These are phyloP conservation scores for Globisporangium uncinulatum DNA, from an alignment of 352 stramenopile species.

Conservation along the genomic window DNA sequence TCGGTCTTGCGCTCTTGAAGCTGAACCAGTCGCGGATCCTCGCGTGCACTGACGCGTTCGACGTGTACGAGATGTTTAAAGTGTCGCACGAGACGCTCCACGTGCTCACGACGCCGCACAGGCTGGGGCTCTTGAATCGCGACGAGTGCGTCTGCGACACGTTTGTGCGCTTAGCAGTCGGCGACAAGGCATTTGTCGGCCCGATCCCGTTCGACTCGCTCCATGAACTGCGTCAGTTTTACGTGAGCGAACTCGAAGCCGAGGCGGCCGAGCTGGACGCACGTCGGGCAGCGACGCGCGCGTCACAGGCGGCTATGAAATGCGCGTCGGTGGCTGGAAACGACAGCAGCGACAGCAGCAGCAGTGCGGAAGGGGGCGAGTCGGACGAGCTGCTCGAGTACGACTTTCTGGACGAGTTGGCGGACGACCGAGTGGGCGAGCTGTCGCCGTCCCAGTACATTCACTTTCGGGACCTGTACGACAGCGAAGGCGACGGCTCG, in stretches of 20 bases:
- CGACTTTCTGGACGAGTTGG: conserved; percentile 77
- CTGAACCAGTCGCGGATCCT: conserved; percentile 64
- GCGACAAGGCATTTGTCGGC: conserved; percentile 75
- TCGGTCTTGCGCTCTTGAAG: conserved; percentile 83
- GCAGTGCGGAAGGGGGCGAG: conserved; percentile 8
- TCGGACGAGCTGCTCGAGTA: conserved; percentile 54
- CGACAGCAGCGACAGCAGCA: not conserved
- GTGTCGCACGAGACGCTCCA: conserved; percentile 57
- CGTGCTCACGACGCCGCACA: conserved; percentile 51
- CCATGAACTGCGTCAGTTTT: conserved; percentile 63
- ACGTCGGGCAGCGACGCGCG: conserved; percentile 13
- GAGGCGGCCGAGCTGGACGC: conserved; percentile 43
- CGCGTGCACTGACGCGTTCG: conserved; percentile 63
- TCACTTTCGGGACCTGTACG: conserved; percentile 56
- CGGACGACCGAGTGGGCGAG: conserved; percentile 31
- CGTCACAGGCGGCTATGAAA: not conserved
- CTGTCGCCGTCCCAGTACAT: conserved; percentile 46
- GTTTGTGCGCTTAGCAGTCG: conserved; percentile 60
- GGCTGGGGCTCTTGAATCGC: conserved; percentile 53
- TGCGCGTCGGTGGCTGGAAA: not conserved
- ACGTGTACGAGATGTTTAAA: conserved; percentile 84
- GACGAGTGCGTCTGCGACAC: conserved; percentile 84
- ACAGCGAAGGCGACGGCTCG: conserved; percentile 35
- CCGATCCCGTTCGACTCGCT: conserved; percentile 70
- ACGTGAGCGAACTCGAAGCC: conserved; percentile 48